These are phyloP conservation scores for Herpotrichia juniperi DNA, from an alignment of 2,329 filamentous ascomycete species.

Conservation along the genomic window DNA sequence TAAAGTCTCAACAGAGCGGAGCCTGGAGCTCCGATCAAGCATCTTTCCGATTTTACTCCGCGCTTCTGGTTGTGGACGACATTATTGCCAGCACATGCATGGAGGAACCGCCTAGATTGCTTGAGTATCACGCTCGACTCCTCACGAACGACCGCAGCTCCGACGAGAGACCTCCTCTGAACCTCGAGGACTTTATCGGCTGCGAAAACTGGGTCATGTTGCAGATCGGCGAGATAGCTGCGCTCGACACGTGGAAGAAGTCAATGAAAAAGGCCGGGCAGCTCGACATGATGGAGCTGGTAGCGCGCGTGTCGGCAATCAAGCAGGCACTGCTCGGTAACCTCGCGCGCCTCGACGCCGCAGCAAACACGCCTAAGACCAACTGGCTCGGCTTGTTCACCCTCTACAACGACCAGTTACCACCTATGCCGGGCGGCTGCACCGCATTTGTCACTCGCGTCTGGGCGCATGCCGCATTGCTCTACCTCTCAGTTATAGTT, in stretches of 20 bases:
- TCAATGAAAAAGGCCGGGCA: constrained; percentile 9
- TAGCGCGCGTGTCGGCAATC: constrained; percentile 7
- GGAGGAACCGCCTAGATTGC: constrained; percentile 35
- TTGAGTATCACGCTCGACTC: constrained; percentile 36
- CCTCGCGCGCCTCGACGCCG: constrained; percentile 13
- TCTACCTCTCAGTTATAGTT: too few relatives aligned
- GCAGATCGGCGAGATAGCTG: constrained; percentile 7
- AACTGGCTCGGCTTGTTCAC: constrained; percentile 8
- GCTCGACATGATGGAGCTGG: constrained; percentile 11
- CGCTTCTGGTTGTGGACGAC: constrained; percentile 43
- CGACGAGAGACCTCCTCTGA: constrained; percentile 5
- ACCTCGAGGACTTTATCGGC: constrained; percentile 8
- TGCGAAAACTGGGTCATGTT: constrained; percentile 12
- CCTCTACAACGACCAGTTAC: constrained; percentile 3
- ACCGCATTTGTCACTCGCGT: constrained; percentile 14
- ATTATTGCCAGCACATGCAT: constrained; percentile 43
- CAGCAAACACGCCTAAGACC: constrained; percentile 6
- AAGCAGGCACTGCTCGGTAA: constrained; percentile 8
- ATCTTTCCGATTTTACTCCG: constrained; percentile 44
- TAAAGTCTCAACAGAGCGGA: constrained; percentile 6
- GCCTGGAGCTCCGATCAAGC: constrained; percentile 39
- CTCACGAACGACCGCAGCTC: constrained; percentile 29
- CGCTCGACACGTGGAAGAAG: constrained; percentile 11
- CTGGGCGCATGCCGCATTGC: constrained; percentile 26
- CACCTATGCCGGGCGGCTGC: background rate